These are phyloP conservation scores for Nannizziopsis arthrosporioides DNA, from an alignment of 2,329 filamentous ascomycete species.

Conservation along the genomic window DNA sequence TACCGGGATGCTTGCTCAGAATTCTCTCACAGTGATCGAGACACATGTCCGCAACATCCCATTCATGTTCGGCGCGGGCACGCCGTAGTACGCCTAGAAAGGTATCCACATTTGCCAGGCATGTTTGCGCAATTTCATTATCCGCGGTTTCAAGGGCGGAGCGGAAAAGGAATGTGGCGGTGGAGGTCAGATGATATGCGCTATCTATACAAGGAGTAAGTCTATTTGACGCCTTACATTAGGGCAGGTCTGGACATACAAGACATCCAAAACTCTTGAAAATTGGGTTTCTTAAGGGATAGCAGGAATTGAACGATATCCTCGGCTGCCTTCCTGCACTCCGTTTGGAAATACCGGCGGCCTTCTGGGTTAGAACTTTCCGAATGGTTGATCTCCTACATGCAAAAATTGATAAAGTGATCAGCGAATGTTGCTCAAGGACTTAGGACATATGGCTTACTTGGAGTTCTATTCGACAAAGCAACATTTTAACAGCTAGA, in stretches of 20 bases:
- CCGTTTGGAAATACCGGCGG: constrained; percentile 39
- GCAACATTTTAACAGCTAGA: constrained; percentile 37
- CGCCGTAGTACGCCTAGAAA: constrained; percentile 39
- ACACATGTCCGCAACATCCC: constrained; percentile 46
- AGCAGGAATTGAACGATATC: constrained; percentile 41
- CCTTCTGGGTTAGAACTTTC: constrained; percentile 35
- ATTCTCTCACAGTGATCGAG: constrained; percentile 40
- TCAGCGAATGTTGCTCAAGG: background rate
- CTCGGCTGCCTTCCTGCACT: constrained; percentile 34
- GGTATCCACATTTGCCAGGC: constrained; percentile 38
- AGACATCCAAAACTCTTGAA: constrained; percentile 43
- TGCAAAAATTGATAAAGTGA: background rate
- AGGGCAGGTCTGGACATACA: constrained; percentile 24
- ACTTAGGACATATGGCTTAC: constrained; percentile 21
- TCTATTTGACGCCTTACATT: background rate
- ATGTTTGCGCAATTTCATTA: constrained; percentile 34
- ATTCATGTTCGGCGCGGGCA: constrained; percentile 40
- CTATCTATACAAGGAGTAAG: constrained; percentile 27
- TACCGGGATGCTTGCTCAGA: constrained; percentile 31
- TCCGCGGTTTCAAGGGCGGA: constrained; percentile 43
- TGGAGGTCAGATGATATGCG: constrained; percentile 43
- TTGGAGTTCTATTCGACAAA: constrained; percentile 37
- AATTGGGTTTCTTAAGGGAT: constrained; percentile 37
- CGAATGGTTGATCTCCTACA: constrained; percentile 33
- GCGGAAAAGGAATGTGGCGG: constrained; percentile 42